Conservation (phyloP, 345 rosid species). For the Garcia nutans region DNA sequence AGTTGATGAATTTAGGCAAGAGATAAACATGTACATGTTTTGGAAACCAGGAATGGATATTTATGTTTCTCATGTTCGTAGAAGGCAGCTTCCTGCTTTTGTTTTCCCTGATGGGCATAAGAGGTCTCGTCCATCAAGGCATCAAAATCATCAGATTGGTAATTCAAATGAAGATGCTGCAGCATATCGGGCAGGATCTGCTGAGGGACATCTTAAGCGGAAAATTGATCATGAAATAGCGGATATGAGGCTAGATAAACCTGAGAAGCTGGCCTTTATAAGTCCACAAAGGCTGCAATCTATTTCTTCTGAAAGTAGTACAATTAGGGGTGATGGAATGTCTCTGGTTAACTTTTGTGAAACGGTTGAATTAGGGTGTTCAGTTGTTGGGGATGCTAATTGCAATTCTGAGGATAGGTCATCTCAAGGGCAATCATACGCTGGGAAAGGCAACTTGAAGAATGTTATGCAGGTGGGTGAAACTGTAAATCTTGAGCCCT, state of each 20-base stretch:
- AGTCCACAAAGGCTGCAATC: constrained; percentile 46
- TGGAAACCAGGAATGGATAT: constrained; percentile 82
- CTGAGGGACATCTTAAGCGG: constrained; percentile 48
- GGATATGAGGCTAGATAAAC: constrained; percentile 42
- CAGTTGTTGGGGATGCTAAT: constrained; percentile 24
- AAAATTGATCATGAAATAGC: constrained; percentile 42
- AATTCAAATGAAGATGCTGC: constrained; percentile 47
- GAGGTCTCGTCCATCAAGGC: constrained; percentile 49
- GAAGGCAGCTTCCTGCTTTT: constrained; percentile 64
- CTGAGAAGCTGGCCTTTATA: constrained; percentile 45
- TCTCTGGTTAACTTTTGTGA: constrained; percentile 37
- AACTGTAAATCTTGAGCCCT: constrained; percentile 1
- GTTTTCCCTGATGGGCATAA: constrained; percentile 64
- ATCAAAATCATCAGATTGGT: constrained; percentile 44
- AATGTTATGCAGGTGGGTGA: constrained; percentile 16
- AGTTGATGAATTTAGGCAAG: constrained; percentile 64
- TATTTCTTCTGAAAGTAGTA: constrained; percentile 46
- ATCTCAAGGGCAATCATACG: constrained; percentile 29
- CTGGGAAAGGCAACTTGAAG: constrained; percentile 22
- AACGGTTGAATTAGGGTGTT: constrained; percentile 27
- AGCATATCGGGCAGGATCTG: constrained; percentile 38
- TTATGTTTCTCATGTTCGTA: constrained; percentile 66
- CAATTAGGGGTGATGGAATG: constrained; percentile 37
- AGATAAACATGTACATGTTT: constrained; percentile 50
- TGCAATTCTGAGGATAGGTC: constrained; percentile 18